Evolutionary conservation across 164 flowering plant species (phyloP), one percentile per base, ranked within the genome.

Genomic region (Aristolochia fimbriata): DNA sequence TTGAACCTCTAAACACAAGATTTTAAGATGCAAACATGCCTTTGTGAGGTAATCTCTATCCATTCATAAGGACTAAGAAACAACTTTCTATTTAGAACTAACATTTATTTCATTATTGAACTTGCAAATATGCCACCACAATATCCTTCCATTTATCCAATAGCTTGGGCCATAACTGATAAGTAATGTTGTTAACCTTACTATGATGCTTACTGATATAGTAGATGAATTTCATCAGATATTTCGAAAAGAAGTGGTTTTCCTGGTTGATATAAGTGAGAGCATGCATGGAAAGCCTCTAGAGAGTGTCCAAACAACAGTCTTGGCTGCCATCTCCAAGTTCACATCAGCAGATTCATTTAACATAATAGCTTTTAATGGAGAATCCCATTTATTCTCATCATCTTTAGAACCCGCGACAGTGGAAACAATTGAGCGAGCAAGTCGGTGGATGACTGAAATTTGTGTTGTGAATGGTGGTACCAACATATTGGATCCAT

Each of bases 201-300:
- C 55, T 45, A 24, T 61, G 55, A 50, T 60, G 22, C 37, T 15
- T 46, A 15, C 33, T 48, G 48, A 66, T 59, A 47, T 33, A 47
- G 45, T 67, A 21, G 56, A 37, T 52, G 69, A 58, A 62, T 50
- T 70, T 22, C 64, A 45, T 61, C 64, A 93, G 99, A 83, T 80
- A 63, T 83, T 88, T 79, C 80, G 79, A 70, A 85, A 77, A 72
- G 82, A 88, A 63, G 79, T 87, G 53, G 73, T 88, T 48, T 91
- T 85, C 72, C 68, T 84, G 58, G 73, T 91, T 77, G 99, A 94
- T 71, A 84, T 80, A 56, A 94, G 99, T 74, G 83, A 77, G 74
- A 94, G 99, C 78, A 94, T 94, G 96, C 68, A 27, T 47, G 99
- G 91, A 49, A 71, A 61, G 64, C 85, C 82, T 13, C 78, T 91